Conservation (phyloP, 805 yeast genomes). For the Kluyveromyces siamensis region DNA sequence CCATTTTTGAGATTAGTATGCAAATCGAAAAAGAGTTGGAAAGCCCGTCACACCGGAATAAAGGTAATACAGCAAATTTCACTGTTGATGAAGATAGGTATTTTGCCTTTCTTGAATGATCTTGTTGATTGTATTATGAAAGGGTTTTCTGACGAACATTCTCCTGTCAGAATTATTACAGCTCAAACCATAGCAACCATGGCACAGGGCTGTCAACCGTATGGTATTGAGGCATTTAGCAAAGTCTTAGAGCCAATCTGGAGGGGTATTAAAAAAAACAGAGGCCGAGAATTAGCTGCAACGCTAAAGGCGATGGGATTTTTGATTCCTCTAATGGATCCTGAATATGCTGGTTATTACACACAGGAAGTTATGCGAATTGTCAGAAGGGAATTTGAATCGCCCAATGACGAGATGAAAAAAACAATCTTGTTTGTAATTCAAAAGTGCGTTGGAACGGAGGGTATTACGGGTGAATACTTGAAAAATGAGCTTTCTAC, state of each 20-base stretch:
- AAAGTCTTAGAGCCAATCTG: constrained; percentile 64
- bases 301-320: constrained; percentile 71
- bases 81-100: constrained; percentile 54
- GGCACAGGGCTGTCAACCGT: constrained; percentile 78
- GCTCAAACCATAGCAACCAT: constrained; percentile 65
- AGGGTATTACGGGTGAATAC: constrained; percentile 43
- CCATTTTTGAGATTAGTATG: constrained; percentile 82
- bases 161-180: constrained; percentile 57
- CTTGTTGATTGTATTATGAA: constrained; percentile 53
- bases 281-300: constrained; percentile 72
- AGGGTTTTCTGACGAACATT: constrained; percentile 57
- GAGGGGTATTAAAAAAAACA: constrained; percentile 65
- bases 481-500: constrained; percentile 44
- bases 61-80: constrained; percentile 72
- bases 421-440: constrained; percentile 61
- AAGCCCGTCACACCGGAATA: constrained; percentile 76
- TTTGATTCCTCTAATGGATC: constrained; percentile 78
- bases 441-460: constrained; percentile 54
- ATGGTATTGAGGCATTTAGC: constrained; percentile 86
- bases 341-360: constrained; percentile 70
- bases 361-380: constrained; percentile 65
- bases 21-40: constrained; percentile 66
- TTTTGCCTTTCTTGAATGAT: constrained; percentile 63
- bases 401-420: constrained; percentile 86
- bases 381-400: constrained; percentile 58